Base-by-base conservation (phyloP, 345 rosid genomes). In the Murraya koenigii region DNA sequence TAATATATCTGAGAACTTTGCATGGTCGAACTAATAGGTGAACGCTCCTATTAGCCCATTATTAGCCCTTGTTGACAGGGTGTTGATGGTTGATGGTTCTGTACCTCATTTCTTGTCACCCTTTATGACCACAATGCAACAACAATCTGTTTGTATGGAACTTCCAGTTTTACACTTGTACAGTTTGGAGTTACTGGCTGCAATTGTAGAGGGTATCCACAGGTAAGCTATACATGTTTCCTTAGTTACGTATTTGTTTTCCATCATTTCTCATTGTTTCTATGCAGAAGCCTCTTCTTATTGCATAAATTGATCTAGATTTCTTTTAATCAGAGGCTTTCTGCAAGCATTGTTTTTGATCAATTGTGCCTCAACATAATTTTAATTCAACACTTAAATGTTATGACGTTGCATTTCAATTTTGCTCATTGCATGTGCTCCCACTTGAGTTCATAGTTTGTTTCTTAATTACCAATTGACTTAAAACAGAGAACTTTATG, bases 61-160 rank as follows among this genome's bases (percentile, higher is more conserved):
- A 67, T 81, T 92, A 82, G 87, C 92, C 64, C 90, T 94, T 81
- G 84, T 92, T 81, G 91, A 96, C 80, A 91, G 99, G 81, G 84
- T 94, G 83, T 85, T 94, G 70, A 87, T 82, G 75, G 90, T 94
- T 74, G 90, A 96, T 69, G 99, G 99, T 75, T 90, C 97, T 71
- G 73, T 87, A 71, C 85, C 94, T 61, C 83, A 60, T 63, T 75
- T 84, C 75, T 81, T 72, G 81, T 79, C 85, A 36, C 81, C 85
- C 72, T 89, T 84, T 78, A 85, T 90, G 84, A 91, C 91, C 55
- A 79, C 87, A 64, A 78, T 80, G 77, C 97, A 95, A 75, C 99
- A 91, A 77, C 97, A 94, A 78, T 82, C 84, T 75, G 80, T 90
- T 83, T 95, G 93, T 80, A 84, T 86, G 56, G 93, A 89, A 79